Evolutionary conservation across 495 filamentous ascomycete genomes (phyloP).

Genomic region (Cercophora samala): DNA sequence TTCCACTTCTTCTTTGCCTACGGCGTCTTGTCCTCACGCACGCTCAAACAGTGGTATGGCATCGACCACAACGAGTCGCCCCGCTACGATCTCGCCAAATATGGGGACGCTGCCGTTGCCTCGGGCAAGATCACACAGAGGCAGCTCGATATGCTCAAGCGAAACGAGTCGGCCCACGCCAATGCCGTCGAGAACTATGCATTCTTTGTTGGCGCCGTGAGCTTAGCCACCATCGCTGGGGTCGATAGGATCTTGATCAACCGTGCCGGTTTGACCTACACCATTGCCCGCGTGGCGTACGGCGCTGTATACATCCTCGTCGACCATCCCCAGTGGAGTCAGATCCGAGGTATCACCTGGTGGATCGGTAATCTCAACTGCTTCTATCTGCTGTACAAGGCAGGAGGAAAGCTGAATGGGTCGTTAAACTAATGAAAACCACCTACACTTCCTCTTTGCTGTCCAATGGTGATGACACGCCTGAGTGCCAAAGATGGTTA

Average conservation of each 20-base stretch:
- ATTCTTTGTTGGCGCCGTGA: constrained; percentile 43
- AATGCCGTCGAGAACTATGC: constrained; percentile 50
- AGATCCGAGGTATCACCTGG: constrained; percentile 44
- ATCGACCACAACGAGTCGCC: constrained; percentile 52
- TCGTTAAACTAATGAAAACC: no score
- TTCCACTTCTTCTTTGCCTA: constrained; percentile 51
- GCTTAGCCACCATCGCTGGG: constrained; percentile 33
- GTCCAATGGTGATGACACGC: no score
- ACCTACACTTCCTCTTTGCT: no score
- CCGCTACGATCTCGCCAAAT: constrained; percentile 49
- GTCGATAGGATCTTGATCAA: constrained; percentile 42
- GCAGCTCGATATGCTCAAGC: constrained; percentile 45
- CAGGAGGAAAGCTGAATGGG: no score
- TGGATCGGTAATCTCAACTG: constrained; percentile 42
- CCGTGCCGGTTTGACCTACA: constrained; percentile 43
- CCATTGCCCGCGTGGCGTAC: constrained; percentile 41
- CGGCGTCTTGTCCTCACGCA: constrained; percentile 42
- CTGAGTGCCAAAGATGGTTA: no score
- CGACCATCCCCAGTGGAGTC: constrained; percentile 35
- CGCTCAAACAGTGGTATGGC: constrained; percentile 40
- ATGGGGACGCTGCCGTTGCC: constrained; percentile 48
- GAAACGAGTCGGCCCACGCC: constrained; percentile 46
- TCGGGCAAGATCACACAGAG: constrained; percentile 47
- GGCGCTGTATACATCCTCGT: constrained; percentile 41
- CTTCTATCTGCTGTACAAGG: no score